These are phyloP conservation scores for Pestalotiopsis sp. DNA, from an alignment of 2,329 filamentous ascomycete genomes.

Conservation along the genomic window DNA sequence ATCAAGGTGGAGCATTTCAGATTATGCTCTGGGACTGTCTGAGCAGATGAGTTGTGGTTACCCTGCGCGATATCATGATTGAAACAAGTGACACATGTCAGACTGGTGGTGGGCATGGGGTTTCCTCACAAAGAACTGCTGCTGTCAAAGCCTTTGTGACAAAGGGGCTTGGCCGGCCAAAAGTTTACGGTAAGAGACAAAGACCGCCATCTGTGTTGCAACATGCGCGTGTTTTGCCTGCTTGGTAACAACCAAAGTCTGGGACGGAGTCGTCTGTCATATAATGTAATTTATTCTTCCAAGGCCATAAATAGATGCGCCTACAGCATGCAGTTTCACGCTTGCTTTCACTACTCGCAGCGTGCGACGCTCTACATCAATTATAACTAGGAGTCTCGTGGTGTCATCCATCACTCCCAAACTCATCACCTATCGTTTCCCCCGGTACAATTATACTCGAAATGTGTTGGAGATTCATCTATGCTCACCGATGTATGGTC, in stretches of 20 bases:
- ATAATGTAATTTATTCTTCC: not conserved
- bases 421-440: no score
- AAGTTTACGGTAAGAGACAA: not conserved
- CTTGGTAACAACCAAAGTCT: not conserved
- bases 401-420: no score
- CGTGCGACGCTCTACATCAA: no score
- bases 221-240: not conserved
- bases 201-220: not conserved
- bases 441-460: not conserved
- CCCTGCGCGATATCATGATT: not conserved
- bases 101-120: not conserved
- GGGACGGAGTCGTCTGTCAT: not conserved
- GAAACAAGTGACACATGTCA: not conserved
- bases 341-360: no score
- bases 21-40: not conserved
- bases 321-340: no score
- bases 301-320: no score
- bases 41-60: not conserved
- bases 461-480: not conserved
- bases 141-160: not conserved
- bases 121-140: not conserved
- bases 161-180: not conserved
- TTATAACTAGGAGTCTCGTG: no score
- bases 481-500: not conserved
- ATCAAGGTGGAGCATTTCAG: not conserved